Evolutionary conservation across 2,329 filamentous ascomycete species (phyloP).

Genomic region (Monilinia fructicola): DNA sequence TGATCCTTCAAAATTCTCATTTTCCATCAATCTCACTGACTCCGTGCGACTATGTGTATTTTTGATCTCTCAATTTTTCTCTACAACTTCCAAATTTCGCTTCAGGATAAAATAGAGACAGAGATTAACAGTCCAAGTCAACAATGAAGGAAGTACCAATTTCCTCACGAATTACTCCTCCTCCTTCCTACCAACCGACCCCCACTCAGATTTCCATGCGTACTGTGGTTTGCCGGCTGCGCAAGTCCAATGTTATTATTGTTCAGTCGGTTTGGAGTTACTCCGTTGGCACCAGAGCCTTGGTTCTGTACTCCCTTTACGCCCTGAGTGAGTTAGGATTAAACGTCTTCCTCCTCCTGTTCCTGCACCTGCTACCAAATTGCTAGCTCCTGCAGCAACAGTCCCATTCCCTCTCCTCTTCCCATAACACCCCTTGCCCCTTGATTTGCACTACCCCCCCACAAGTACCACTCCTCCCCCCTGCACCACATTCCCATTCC

Average conservation of each 20-base stretch:
- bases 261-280: not conserved
- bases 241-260: slow-evolving; percentile 15
- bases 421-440: not conserved
- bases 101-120: too few relatives aligned
- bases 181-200: not conserved
- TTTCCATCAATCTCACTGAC: not conserved
- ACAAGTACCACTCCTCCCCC: not conserved
- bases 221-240: not conserved
- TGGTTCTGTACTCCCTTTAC: not conserved
- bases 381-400: not conserved
- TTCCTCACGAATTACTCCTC: not conserved
- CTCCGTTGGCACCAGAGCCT: not conserved
- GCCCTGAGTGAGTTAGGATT: not conserved
- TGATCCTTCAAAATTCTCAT: not conserved
- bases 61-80: not conserved
- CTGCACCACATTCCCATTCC: not conserved
- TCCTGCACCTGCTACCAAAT: not conserved
- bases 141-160: not conserved
- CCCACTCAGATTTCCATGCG: not conserved
- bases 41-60: not conserved
- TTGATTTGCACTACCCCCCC: not conserved
- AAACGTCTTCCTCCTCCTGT: not conserved
- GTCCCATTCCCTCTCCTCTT: too few relatives aligned
- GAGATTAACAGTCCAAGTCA: not conserved
- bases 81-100: not conserved